Conservation (phyloP, 345 rosid species). For the Lenwebbia sp. region DNA sequence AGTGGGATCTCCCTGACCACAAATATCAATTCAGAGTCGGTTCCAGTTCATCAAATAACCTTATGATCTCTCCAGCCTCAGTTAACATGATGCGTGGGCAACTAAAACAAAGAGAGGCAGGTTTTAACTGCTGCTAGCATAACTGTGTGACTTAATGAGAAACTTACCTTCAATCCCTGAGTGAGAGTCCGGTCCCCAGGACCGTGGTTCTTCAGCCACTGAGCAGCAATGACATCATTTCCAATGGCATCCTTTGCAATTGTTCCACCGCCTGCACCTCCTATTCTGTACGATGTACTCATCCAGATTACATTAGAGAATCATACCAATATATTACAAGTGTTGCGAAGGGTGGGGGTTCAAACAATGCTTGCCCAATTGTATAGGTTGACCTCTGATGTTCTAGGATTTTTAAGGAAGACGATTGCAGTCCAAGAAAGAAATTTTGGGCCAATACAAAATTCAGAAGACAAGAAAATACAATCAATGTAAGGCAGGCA, state of each 20-base stretch:
- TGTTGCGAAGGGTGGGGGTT: not conserved
- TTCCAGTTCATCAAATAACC: not conserved
- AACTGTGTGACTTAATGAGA: not conserved
- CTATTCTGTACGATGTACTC: conserved; percentile 16
- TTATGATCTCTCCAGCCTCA: not conserved
- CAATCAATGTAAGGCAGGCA: not conserved
- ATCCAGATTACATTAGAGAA: not conserved
- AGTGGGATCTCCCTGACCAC: conserved; percentile 82
- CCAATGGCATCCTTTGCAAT: conserved; percentile 90
- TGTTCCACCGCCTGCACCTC: conserved; percentile 56
- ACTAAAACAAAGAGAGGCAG: not conserved
- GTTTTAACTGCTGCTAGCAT: not conserved
- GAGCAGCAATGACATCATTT: conserved; percentile 47
- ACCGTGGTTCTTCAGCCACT: conserved; percentile 81
- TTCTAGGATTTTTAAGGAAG: not conserved
- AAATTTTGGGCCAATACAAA: not conserved
- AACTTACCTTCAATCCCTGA: conserved; percentile 73
- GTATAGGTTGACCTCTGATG: not conserved
- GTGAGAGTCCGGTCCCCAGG: conserved; percentile 82
- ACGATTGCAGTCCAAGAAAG: not conserved
- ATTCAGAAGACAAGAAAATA: not conserved
- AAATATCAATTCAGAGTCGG: not conserved
- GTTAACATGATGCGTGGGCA: not conserved
- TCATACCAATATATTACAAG: not conserved
- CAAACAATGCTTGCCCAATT: not conserved